These are phyloP conservation scores for sweet orange (Citrus sinensis) DNA, from an alignment of 345 rosid genomes.

Conservation along the genomic window DNA sequence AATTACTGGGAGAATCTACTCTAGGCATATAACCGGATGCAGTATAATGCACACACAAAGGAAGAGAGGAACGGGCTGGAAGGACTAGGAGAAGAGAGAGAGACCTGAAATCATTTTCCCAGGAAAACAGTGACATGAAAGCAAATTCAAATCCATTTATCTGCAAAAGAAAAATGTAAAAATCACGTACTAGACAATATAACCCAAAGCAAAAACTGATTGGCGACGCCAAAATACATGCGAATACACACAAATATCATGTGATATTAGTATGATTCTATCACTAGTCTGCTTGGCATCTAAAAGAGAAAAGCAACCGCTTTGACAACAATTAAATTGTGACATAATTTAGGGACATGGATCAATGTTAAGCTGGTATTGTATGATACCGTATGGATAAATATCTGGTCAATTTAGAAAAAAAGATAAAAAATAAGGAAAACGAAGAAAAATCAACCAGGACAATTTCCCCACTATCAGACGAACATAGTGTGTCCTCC, in stretches of 20 bases:
- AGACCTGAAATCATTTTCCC: slow-evolving; percentile 65
- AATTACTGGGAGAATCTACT: neutral
- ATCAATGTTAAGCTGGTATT: neutral
- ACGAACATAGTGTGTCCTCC: slow-evolving; percentile 57
- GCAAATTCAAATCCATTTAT: slow-evolving; percentile 75
- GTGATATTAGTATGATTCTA: neutral
- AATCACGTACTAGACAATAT: neutral
- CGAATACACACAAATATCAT: neutral
- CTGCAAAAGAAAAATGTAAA: slow-evolving; percentile 32
- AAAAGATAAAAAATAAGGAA: neutral
- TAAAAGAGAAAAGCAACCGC: neutral
- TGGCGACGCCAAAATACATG: neutral
- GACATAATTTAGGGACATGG: neutral
- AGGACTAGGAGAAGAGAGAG: slow-evolving; percentile 16
- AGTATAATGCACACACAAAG: neutral
- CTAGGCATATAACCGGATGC: neutral
- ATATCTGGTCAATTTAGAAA: neutral
- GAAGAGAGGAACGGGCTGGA: neutral
- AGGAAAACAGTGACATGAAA: slow-evolving; percentile 51
- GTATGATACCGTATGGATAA: neutral
- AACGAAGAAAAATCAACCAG: slow-evolving; percentile 44
- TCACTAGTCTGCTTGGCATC: neutral
- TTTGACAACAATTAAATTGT: neutral
- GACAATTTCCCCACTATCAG: slow-evolving; percentile 51
- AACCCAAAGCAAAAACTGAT: neutral